Evolutionary conservation across 106 monocot species (phyloP).

Genomic region (Acorus gramineus): DNA sequence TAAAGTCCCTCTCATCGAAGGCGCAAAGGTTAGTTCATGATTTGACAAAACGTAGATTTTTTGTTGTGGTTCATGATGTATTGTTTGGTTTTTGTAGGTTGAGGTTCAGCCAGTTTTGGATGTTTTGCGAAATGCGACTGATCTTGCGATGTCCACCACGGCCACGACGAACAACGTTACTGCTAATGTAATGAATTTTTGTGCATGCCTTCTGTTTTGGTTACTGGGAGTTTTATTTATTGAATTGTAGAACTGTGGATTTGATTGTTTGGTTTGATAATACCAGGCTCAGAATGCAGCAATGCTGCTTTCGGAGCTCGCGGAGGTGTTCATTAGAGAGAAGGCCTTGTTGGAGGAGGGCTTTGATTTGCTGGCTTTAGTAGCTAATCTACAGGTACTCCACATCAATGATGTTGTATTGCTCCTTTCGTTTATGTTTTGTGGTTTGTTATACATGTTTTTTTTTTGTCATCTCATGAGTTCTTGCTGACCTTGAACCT

Average conservation of each 20-base stretch:
- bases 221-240: too few relatives aligned
- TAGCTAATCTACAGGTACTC: slow-evolving; percentile 21
- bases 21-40: slow-evolving; percentile 19
- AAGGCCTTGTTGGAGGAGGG: slow-evolving; percentile 22
- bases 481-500: too few relatives aligned
- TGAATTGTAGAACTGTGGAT: too few relatives aligned
- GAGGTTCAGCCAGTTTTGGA: slow-evolving; percentile 14
- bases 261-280: slow-evolving; percentile 3
- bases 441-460: too few relatives aligned
- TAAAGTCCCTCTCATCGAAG: slow-evolving; percentile 30
- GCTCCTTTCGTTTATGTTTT: neutral
- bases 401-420: neutral
- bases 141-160: slow-evolving; percentile 5
- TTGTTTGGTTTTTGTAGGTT: slow-evolving; percentile 9
- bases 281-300: slow-evolving; percentile 17
- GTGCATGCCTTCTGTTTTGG: too few relatives aligned
- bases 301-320: slow-evolving; percentile 17
- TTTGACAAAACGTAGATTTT: neutral
- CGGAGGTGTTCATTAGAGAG: slow-evolving; percentile 20
- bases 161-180: neutral
- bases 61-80: neutral
- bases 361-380: slow-evolving; percentile 11
- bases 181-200: neutral
- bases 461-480: too few relatives aligned
- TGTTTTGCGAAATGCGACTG: slow-evolving; percentile 14